Base-by-base conservation (phyloP, 441 rosid species). In the Manihot esculenta region DNA sequence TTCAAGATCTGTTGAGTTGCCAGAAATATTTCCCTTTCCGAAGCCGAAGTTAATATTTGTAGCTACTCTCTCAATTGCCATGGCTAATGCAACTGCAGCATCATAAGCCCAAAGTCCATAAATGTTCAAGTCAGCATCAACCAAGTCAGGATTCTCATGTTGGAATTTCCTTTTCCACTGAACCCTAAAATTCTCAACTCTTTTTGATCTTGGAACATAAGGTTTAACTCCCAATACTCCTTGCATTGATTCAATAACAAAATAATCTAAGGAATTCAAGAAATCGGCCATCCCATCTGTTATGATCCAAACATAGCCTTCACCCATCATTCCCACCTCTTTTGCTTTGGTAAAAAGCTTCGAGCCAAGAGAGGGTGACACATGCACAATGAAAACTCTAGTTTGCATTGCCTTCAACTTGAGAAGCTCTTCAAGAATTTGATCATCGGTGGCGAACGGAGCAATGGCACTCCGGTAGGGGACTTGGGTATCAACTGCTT, bases 31-130 rank as follows among this genome's bases (percentile, higher is more conserved):
- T 0, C 17, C 47, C 27, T 56, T 72, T 3, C 33, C 68, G 47
- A 76, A 86, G 55, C 69, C 57, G 20, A 75, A n/a, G 49, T 76
- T 73, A 0, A 41, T 5, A 3, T 51, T 64, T 13, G 83, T 84
- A 48, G 79, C 47, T 61, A 38, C 75, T 66, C 78, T 76, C 80
- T 87, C 92, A 70, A 84, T 21, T 33, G 90, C 92, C 80, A 71
- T 70, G 18, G 90, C 90, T 3, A 88, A 49, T 27, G 87, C 93
- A 11, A 47, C 35, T 17, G 74, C 60, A 21, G 87, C 85, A 69
- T 85, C 93, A 77, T 88, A 84, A 26, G 93, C 90, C 79, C 81
- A 74, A 0, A 83, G 56, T 47, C 89, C 96, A 20, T 70, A 76
- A 23, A 81, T 64, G 42, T 45, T 79, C 49, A 84, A 20, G 5